Evolutionary conservation across 176 grass and related monocot genomes (phyloP), one percentile per base, ranked within the genome.

Genomic region (Rhynchospora pubera): DNA sequence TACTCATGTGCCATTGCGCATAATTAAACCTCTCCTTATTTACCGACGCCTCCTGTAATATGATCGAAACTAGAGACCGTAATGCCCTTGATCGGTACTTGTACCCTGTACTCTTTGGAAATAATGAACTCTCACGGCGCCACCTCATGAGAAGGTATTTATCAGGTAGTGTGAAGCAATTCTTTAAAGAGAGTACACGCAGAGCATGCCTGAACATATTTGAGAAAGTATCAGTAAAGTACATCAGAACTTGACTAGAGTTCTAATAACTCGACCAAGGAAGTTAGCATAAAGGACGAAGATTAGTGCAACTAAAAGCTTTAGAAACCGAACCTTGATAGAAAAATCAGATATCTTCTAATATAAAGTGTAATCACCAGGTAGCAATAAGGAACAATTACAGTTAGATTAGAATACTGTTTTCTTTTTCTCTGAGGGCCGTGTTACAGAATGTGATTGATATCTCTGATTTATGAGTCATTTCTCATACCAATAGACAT

Each of bases 21-120:
- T 87, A 84, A 75, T 80, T 72, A 43, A 90, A 90, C 39, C 88
- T 85, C 30, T 87, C 85, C 68, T 87, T 90, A 53, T 84, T 87
- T 57, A 90, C 63, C 6, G 88, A 87, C 1, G 85, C 75, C 83
- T 90, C 88, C 53, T 90, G 88, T 84, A 90, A 87, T 51, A 90
- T 90, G 59, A 90, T 87, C 5, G 88, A 90, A 57, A 83, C 82
- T 52, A 90, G 88, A 18, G 88, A 90, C 16, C 85, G 80, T 62
- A 90, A 79, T 5, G 88, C 77, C 75, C 86, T 85, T 55, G 82
- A 82, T 3, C 85, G 81, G 59, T 87, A 90, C 46, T 67, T 90
- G 53, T 87, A 85, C n/a, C 88, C 85, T 4, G 63, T 90, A 21
- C 88, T 90, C 53, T 58, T 84, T 6, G 82, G 88, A 77, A 87